Evolutionary conservation across 371 early-diverging fungal genomes (phyloP), one percentile per base, ranked within the genome.

Genomic region (Thermomucor indicae-seudaticae): DNA sequence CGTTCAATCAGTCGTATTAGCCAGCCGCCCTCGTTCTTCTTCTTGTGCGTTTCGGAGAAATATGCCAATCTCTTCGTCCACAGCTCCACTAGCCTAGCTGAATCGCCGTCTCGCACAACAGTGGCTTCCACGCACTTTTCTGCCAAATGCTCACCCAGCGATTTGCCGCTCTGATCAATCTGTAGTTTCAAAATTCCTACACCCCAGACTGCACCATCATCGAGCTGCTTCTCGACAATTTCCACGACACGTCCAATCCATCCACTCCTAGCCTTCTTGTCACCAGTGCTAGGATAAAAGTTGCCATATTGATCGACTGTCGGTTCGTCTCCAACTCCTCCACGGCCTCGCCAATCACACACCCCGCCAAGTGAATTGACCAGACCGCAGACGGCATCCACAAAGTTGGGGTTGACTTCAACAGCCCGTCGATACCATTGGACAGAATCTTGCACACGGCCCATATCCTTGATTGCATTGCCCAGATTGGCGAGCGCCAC

Each of bases 401-500:
- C 86, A 73, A 95, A 93, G 60, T 91, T 83, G 16, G 95, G 93
- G 50, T 91, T 92, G 29, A 86, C 87, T 35, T 84, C 83, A 6
- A 92, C 85, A 0, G 95, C 93, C 16, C 90, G 84, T 32, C 84
- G 67, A 63, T 92, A 93, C 82, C 92, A 88, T 48, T 80, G 83
- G 11, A 92, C 84, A 22, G 89, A 88, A 20, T 95, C 95, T 53
- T 93, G 93, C 4, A 92, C 92, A 31, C 88, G 78, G 0, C 93
- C 92, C 55, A 88, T 76, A 57, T 93, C 93, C 64, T 92, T 92
- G 65, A 89, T 83, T 1, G 92, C 91, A 55, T 95, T 93, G 23
- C 92, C 93, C 22, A 95, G 72, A 49, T 93, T 95, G 25, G 92
- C 94, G 42, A 93, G 70, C 4, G 94, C 95, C 39, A 93, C 93